Base-by-base conservation (phyloP, 805 yeast genomes). In the Sporopachydermia quercuum region DNA sequence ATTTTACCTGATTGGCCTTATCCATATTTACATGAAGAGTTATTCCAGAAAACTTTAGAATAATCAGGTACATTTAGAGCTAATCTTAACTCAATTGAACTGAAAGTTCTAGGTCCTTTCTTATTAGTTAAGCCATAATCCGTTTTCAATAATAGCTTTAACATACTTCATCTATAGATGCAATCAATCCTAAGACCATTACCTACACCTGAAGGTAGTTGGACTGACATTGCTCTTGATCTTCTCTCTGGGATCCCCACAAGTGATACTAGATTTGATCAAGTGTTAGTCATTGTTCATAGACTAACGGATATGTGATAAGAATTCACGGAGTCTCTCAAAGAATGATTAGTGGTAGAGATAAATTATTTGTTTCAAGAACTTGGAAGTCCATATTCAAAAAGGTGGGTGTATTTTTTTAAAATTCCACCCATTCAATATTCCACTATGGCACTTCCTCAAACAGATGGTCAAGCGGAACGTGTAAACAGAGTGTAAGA, bases 391-490 rank as follows among this genome's bases (percentile, higher is more conserved):
- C 36, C 3, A n/a, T 47, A 3, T 39, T 36, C 11, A 5, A 23
- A n/a, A 5, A 15, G 2, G 16, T 45, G 3, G 45, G 44, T 4
- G 19, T 40, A 8, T 15, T 27, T 13, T 34, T 45, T 3, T 16
- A 37, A 34, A 13, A 44, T 16, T 43, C 45, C 8, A 47, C 49
- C n/a, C n/a, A n/a, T n/a, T n/a, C 18, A 37, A 34, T 14, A 44
- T 16, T 43, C 45, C 8, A 47, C 49, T 3, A 19, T 43, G 5
- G 35, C 14, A 2, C 44, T 39, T 37, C 49, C 47, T 3, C 43
- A 46, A 30, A 47, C 51, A 11, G 49, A 46, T 40, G 51, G 50
- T 8, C 50, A 46, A 19, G 44, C 49, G 19, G 51, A 46, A 23
- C 30, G 30, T n/a, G 30, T n/a, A 23, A 23, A 23, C 30, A 8